Evolutionary conservation across 345 rosid genomes (phyloP), one percentile per base, ranked within the genome.

Genomic region (Sonneratia caseolaris): DNA sequence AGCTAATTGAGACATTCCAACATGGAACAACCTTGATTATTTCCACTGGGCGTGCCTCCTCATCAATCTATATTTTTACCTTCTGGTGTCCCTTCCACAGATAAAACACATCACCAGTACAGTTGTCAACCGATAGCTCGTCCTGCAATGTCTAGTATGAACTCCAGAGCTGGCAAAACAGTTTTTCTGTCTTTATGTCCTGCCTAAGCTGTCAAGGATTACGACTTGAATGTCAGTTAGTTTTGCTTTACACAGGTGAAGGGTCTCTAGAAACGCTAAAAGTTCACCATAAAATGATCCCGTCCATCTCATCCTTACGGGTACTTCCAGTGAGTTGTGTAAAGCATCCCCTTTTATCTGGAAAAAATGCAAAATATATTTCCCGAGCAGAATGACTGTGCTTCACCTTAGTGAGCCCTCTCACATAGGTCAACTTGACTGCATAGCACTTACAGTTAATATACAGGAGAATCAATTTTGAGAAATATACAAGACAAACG

Each of bases 241-340:
- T 24, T 70, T 69, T 65, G 53, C 66, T 53, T 64, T 51, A 7
- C 48, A 71, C 59, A 90, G 97, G 97, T 83, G 92, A 92, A 27
- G 32, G 32, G 32, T 27, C 32, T 75, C 80, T 88, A 57, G 80
- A 75, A 43, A 77, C 86, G 84, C 76, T 88, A 84, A 83, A 73
- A 15, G 75, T 53, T 18, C 1, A 5, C 22, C 35, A 2, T 1
- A 40, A 59, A 59, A 53, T 15, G 59, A 16, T 19, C n/a, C 15
- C 22, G 0, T 24, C 64, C 10, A 11, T 59, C 27, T 59, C 36
- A 7, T 24, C 64, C 64, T 59, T n/a, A 59, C 64, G 36, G 64
- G 36, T 59, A 24, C 64, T 59, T 24, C 35, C 32, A 18, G 7
- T 59, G 64, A 22, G 64, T 59, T 59, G 64, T n/a, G 1, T 59